Evolutionary conservation across 352 stramenopile genomes (phyloP), one percentile per base, ranked within the genome.

Genomic region (Pythium chondricola): DNA sequence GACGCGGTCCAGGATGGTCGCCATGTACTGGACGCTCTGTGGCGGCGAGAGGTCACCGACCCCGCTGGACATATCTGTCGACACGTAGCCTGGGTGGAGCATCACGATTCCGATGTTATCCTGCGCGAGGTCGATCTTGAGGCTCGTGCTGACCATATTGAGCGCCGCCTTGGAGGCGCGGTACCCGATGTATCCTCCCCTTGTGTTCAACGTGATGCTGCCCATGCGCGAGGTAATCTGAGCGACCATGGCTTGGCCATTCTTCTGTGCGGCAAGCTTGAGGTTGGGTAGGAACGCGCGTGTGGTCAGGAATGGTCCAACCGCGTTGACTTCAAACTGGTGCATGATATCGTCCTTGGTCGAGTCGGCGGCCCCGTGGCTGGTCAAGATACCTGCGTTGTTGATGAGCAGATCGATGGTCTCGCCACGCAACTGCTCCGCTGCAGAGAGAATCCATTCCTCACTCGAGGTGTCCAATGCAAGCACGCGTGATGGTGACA

Each of bases 111-210:
- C 44, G 14, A 70, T 55, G n/a, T 58, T 52, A 18, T 63, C 40
- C 5, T 45, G 14, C 11, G 17, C 29, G 6, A 72, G 25, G 27
- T 72, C 64, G 17, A 48, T 45, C 8, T 56, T 30, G n/a, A 72
- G 49, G 20, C 43, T 56, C 41, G 65, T 67, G 22, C 33, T 57
- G 37, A 69, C 44, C 42, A 67, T 76, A 52, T 83, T 83, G 31
- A 77, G 53, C 11, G 71, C 69, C 9, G 58, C 39, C 44, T 82
- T 81, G 47, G 60, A 74, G 40, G 74, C 52, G 14, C 67, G 63
- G 51, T 83, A 79, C 6, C 54, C 69, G 41, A 75, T 61, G 24
- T 61, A 59, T 9, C 61, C 56, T 25, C 71, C 68, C 21, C 16
- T 43, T 26, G 30, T 30, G 17, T 60, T 57, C 31, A 41, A 16